Percentiles rank a stretch among this genome's conserved stretches.
Evolutionary conservation across 257 asterid species (phyloP).

Genomic region (Ajuga chamaepitys): DNA sequence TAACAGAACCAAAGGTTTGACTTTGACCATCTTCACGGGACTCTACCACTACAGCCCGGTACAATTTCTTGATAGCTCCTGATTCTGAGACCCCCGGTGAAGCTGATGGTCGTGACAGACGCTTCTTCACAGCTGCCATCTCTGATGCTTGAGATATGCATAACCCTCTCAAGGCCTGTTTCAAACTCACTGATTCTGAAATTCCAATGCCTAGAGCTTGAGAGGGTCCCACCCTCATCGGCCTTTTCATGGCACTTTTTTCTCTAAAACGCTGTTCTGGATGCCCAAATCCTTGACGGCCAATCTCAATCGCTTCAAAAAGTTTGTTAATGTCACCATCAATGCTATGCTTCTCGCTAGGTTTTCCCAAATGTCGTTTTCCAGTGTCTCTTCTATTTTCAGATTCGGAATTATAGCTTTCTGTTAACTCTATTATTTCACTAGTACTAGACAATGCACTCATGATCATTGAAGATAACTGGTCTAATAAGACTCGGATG

Average conservation of each 20-base stretch:
- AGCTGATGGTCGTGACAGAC: constrained; percentile 38
- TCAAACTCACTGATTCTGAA: constrained; percentile 64
- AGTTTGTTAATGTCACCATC: constrained; percentile 68
- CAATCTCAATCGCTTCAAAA: constrained; percentile 62
- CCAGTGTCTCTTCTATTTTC: constrained; percentile 18
- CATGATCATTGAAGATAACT: constrained; percentile 23
- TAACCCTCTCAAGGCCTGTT: constrained; percentile 91
- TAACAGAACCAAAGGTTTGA: constrained; percentile 25
- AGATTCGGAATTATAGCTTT: constrained; percentile 26
- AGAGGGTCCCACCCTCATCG: constrained; percentile 49
- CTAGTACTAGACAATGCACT: constrained; percentile 27
- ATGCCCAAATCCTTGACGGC: constrained; percentile 29
- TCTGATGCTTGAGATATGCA: constrained; percentile 97
- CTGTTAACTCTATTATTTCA: constrained; percentile 60
- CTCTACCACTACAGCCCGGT: constrained; percentile 33
- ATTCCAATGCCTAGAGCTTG: constrained; percentile 60
- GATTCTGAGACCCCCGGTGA: constrained; percentile 36
- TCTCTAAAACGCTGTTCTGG: constrained; percentile 23
- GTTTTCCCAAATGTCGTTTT: constrained; percentile 17
- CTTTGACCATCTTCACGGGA: constrained; percentile 26
- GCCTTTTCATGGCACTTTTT: constrained; percentile 84
- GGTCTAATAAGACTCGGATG: constrained; percentile 1
- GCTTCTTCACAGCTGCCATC: constrained; percentile 82
- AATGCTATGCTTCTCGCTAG: constrained; percentile 30
- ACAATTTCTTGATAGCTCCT: constrained; percentile 41